A percentile compares a stretch with the other conserved stretches of the same genome.
Conservation (phyloP, 2,329 filamentous ascomycete genomes). For the Colletotrichum zoysiae region DNA sequence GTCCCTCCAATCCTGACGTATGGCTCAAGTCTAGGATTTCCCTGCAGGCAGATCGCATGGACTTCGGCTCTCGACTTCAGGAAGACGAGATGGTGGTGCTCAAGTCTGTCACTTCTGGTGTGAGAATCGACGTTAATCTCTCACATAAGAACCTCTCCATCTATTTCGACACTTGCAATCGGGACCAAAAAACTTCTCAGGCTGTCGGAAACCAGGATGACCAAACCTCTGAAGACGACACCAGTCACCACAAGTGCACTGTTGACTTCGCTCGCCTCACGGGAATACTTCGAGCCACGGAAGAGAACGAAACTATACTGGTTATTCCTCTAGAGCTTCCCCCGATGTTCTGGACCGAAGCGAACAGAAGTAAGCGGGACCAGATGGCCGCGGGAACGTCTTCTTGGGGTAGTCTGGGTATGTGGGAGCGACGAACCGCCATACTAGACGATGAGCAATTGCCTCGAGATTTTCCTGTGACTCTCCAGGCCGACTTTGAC, state of each 20-base stretch:
- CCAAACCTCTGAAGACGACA: slow-evolving; percentile 41
- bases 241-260: slow-evolving; percentile 54
- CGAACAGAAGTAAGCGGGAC: slow-evolving; percentile 35
- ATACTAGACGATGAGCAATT: slow-evolving; percentile 54
- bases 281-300: slow-evolving; percentile 53
- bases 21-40: slow-evolving; percentile 54
- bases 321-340: slow-evolving; percentile 31
- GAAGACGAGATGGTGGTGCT: slow-evolving; percentile 71
- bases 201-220: background rate
- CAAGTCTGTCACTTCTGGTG: slow-evolving; percentile 53
- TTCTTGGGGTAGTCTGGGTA: slow-evolving; percentile 56
- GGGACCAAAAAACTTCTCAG: background rate
- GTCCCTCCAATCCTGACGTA: slow-evolving; percentile 48
- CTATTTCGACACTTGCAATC: slow-evolving; percentile 49
- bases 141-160: slow-evolving; percentile 54
- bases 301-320: slow-evolving; percentile 40
- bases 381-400: slow-evolving; percentile 42
- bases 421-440: slow-evolving; percentile 64
- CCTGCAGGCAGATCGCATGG: slow-evolving; percentile 60
- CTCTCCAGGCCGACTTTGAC: slow-evolving; percentile 53
- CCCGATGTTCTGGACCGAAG: slow-evolving; percentile 23
- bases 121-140: slow-evolving; percentile 57
- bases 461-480: slow-evolving; percentile 52
- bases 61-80: slow-evolving; percentile 72
- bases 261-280: slow-evolving; percentile 63